These are phyloP conservation scores for Globisporangium camurandrum DNA, from an alignment of 352 stramenopile species.

Conservation along the genomic window DNA sequence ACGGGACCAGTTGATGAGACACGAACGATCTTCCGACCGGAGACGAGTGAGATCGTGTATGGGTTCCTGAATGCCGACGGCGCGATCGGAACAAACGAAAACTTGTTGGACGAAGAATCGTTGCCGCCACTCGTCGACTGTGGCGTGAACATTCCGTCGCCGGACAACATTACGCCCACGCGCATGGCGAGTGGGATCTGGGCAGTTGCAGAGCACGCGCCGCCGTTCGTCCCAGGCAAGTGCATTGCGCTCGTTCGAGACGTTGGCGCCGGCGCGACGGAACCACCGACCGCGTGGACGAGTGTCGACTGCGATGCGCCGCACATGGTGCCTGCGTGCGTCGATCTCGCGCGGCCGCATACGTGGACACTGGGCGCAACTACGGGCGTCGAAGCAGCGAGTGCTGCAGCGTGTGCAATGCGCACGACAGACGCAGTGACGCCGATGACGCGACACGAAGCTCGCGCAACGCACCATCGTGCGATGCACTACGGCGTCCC, in stretches of 20 bases:
- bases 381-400: constrained; percentile 24
- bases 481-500: constrained; percentile 29
- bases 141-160: constrained; percentile 71
- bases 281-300: constrained; percentile 25
- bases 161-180: constrained; percentile 77
- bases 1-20: constrained; percentile 33
- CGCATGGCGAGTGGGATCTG: constrained; percentile 76
- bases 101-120: constrained; percentile 59
- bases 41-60: constrained; percentile 84
- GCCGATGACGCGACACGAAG: no score
- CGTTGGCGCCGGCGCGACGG: constrained; percentile 25
- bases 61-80: constrained; percentile 74
- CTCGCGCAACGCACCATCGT: not conserved
- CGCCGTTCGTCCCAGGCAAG: constrained; percentile 22
- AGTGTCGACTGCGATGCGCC: constrained; percentile 46
- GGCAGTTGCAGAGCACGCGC: constrained; percentile 25
- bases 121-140: constrained; percentile 60
- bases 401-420: constrained; percentile 14
- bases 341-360: constrained; percentile 19
- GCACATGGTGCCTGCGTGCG: constrained; percentile 35
- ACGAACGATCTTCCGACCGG: constrained; percentile 65
- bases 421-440: no score
- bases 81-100: constrained; percentile 53
- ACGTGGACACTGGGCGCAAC: constrained; percentile 29
- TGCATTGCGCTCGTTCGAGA: constrained; percentile 42